Conservation (phyloP, 2,329 filamentous ascomycete genomes). For the Colletotrichum australisinense region DNA sequence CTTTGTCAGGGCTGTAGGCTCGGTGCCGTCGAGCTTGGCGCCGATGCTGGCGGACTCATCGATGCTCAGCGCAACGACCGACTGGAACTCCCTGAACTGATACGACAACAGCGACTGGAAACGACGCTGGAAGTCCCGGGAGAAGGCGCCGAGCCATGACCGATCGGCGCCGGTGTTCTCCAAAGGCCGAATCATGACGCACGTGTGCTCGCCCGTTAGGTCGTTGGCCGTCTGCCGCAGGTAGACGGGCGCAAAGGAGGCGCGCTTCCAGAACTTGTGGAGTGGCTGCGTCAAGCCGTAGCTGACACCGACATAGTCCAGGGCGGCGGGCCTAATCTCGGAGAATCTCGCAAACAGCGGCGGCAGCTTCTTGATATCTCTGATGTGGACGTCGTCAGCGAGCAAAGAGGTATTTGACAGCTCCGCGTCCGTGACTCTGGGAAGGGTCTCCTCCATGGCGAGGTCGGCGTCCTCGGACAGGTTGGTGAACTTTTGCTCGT, state of each 20-base stretch:
- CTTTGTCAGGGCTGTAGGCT: slow-evolving; percentile 73
- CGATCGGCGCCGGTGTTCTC: slow-evolving; percentile 74
- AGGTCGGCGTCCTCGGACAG: slow-evolving; percentile 77
- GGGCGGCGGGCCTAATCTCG: slow-evolving; percentile 80
- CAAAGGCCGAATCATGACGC: slow-evolving; percentile 93
- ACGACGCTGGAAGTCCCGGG: slow-evolving; percentile 93
- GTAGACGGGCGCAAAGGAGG: slow-evolving; percentile 89
- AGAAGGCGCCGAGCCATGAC: slow-evolving; percentile 90
- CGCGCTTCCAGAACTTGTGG: slow-evolving; percentile 97
- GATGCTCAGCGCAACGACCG: slow-evolving; percentile 84
- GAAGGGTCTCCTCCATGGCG: slow-evolving; percentile 71
- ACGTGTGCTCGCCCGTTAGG: slow-evolving; percentile 95
- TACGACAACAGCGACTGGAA: slow-evolving; percentile 92
- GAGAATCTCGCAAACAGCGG: slow-evolving; percentile 90
- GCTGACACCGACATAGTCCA: slow-evolving; percentile 96
- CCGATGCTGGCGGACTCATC: slow-evolving; percentile 85
- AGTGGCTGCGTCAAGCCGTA: slow-evolving; percentile 89
- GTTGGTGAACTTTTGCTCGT: slow-evolving; percentile 90
- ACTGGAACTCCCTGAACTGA: slow-evolving; percentile 86
- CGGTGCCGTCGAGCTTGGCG: slow-evolving; percentile 69
- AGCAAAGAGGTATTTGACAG: slow-evolving; percentile 80
- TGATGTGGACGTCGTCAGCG: slow-evolving; percentile 88
- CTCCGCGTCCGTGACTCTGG: slow-evolving; percentile 85
- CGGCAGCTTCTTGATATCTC: slow-evolving; percentile 92
- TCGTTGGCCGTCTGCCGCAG: slow-evolving; percentile 96